A percentile compares a stretch with the other conserved stretches of the same genome.
Conservation (phyloP, 2,329 filamentous ascomycete species). For the Aspergillus chevalieri region DNA sequence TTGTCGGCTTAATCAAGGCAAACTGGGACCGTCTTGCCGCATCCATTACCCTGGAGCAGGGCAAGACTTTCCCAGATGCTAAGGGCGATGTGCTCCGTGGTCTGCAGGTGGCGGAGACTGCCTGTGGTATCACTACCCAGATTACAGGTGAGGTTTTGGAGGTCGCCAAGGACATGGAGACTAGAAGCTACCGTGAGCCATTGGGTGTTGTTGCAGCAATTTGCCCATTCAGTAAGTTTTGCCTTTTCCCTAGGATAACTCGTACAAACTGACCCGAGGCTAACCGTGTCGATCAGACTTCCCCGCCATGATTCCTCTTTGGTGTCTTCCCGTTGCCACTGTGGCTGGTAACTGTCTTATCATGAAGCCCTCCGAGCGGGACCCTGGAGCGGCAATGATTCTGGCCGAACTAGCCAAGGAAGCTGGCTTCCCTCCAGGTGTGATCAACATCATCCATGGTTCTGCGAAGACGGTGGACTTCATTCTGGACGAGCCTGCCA, state of each 20-base stretch:
- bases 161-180: conserved; percentile 66
- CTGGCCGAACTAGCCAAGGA: conserved; percentile 58
- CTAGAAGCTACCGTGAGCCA: conserved; percentile 59
- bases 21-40: conserved; percentile 62
- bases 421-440: conserved; percentile 59
- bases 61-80: conserved; percentile 64
- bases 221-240: conserved; percentile 56
- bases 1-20: conserved; percentile 56
- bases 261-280: conserved; percentile 3
- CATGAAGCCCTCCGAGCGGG: conserved; percentile 61
- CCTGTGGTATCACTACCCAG: conserved; percentile 62
- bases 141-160: conserved; percentile 61
- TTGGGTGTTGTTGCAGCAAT: conserved; percentile 60
- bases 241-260: neutral
- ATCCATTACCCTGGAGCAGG: conserved; percentile 62
- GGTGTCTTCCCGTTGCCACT: conserved; percentile 60
- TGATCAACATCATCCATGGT: conserved; percentile 63
- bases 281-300: conserved; percentile 46
- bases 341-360: conserved; percentile 60
- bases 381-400: conserved; percentile 61
- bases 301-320: conserved; percentile 65
- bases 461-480: conserved; percentile 61
- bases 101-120: conserved; percentile 61
- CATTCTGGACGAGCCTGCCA: conserved; percentile 61
- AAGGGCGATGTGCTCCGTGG: conserved; percentile 60